Percentiles rank a stretch among this genome's conserved stretches.
phyloP scores from a whole-genome alignment of 2,329 filamentous ascomycete genomes.

The Talaromyces piceae region DNA sequence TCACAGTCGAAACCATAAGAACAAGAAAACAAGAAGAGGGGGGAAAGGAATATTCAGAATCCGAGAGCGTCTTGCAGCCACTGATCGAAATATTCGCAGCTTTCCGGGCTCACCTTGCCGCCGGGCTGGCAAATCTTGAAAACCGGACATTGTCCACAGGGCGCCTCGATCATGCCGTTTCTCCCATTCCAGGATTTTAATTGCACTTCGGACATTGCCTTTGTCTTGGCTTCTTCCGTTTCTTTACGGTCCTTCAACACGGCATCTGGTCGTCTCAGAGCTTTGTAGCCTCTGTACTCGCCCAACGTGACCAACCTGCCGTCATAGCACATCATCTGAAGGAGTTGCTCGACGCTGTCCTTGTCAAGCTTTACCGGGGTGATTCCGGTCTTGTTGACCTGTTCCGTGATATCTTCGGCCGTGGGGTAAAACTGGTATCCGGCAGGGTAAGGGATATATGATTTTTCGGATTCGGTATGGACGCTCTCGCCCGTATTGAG shows the following conservation, averaged over 20 bases:
- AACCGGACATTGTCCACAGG: conserved; percentile 86
- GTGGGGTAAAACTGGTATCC: conserved; percentile 76
- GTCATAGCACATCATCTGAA: conserved; percentile 85
- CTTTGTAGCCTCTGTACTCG: conserved; percentile 44
- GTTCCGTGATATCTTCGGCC: conserved; percentile 65
- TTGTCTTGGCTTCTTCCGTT: conserved; percentile 18
- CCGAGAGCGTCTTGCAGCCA: conserved; percentile 56
- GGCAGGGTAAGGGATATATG: conserved; percentile 47
- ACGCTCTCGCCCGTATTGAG: conserved; percentile 12
- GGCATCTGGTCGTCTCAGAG: conserved; percentile 33
- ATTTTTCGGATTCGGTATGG: conserved; percentile 20
- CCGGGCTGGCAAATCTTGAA: conserved; percentile 88
- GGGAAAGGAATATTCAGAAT: no score
- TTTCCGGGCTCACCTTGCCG: conserved; percentile 80
- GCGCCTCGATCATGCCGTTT: conserved; percentile 79
- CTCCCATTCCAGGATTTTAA: conserved; percentile 39
- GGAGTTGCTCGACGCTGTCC: conserved; percentile 72
- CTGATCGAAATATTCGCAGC: conserved; percentile 82
- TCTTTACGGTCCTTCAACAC: conserved; percentile 14
- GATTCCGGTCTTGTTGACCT: conserved; percentile 61
- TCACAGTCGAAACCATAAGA: neutral
- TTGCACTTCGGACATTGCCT: conserved; percentile 1
- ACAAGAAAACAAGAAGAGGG: no score
- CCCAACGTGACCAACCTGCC: conserved; percentile 63
- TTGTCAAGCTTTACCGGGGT: conserved; percentile 63